These are phyloP conservation scores for Akebia trifoliata DNA, from an alignment of 164 flowering plant genomes.

Conservation along the genomic window DNA sequence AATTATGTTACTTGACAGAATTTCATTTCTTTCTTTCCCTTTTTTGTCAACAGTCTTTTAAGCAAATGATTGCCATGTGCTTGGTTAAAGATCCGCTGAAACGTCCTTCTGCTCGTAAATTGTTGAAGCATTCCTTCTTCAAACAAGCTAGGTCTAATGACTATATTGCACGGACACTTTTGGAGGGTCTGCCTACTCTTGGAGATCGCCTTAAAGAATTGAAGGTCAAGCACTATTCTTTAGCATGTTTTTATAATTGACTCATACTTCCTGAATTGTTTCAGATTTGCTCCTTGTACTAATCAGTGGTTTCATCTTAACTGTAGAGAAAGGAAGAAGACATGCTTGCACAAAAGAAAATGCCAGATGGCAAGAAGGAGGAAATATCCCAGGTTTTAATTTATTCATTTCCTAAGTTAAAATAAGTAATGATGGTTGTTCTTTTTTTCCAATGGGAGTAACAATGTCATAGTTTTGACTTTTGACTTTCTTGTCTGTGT, in stretches of 20 bases:
- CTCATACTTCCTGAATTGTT: no score
- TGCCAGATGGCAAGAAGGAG: slow-evolving; percentile 85
- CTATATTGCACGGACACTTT: slow-evolving; percentile 60
- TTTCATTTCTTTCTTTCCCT: background rate
- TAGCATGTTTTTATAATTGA: background rate
- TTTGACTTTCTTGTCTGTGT: background rate
- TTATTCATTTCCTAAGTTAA: background rate
- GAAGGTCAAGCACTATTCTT: slow-evolving; percentile 44
- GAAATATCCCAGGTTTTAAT: slow-evolving; percentile 81
- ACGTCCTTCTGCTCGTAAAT: slow-evolving; percentile 82
- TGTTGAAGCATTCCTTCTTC: slow-evolving; percentile 81
- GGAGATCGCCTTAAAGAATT: slow-evolving; percentile 74
- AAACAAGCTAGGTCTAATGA: slow-evolving; percentile 90
- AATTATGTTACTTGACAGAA: slow-evolving; percentile 1
- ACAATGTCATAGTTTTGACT: background rate
- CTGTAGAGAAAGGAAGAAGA: slow-evolving; percentile 77
- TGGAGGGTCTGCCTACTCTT: slow-evolving; percentile 85
- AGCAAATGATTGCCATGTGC: slow-evolving; percentile 96
- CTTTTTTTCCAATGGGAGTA: no score
- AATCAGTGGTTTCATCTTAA: slow-evolving; percentile 6
- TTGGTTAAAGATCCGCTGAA: slow-evolving; percentile 91
- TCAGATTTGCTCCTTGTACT: slow-evolving; percentile 1
- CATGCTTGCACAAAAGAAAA: slow-evolving; percentile 89
- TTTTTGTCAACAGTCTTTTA: slow-evolving; percentile 59
- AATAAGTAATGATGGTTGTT: no score